These are phyloP conservation scores for Verticillium tricorpus DNA, from an alignment of 2,329 filamentous ascomycete species.

Conservation along the genomic window DNA sequence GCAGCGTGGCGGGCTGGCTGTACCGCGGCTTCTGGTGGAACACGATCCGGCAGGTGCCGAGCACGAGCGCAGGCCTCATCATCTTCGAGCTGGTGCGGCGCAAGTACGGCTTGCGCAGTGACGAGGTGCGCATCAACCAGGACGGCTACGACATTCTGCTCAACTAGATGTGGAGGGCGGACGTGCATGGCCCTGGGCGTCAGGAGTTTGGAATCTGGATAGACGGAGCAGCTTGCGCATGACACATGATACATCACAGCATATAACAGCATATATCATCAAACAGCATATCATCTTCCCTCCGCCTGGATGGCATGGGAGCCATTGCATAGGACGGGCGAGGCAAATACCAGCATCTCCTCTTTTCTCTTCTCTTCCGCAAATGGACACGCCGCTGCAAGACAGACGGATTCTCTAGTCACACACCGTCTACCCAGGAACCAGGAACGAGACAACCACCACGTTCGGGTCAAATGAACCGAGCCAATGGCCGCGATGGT, in stretches of 20 bases:
- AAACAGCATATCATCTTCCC: background rate
- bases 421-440: no score
- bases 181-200: background rate
- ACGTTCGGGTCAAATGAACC: background rate
- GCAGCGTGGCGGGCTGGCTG: slow-evolving; percentile 57
- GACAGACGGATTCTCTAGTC: background rate
- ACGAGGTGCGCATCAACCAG: slow-evolving; percentile 60
- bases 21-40: slow-evolving; percentile 70
- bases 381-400: background rate
- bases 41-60: slow-evolving; percentile 69
- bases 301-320: no score
- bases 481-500: background rate
- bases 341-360: no score
- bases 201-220: background rate
- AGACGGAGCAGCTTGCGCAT: no score
- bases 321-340: no score
- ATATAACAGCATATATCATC: no score
- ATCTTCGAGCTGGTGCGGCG: slow-evolving; percentile 73
- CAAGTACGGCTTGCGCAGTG: slow-evolving; percentile 62
- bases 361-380: background rate
- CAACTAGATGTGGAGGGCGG: slow-evolving; percentile 20
- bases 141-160: slow-evolving; percentile 70
- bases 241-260: no score
- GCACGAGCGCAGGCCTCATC: slow-evolving; percentile 71
- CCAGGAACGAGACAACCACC: background rate